These are phyloP conservation scores for Solanum habrochaites DNA, from an alignment of 257 asterid species.

Conservation along the genomic window DNA sequence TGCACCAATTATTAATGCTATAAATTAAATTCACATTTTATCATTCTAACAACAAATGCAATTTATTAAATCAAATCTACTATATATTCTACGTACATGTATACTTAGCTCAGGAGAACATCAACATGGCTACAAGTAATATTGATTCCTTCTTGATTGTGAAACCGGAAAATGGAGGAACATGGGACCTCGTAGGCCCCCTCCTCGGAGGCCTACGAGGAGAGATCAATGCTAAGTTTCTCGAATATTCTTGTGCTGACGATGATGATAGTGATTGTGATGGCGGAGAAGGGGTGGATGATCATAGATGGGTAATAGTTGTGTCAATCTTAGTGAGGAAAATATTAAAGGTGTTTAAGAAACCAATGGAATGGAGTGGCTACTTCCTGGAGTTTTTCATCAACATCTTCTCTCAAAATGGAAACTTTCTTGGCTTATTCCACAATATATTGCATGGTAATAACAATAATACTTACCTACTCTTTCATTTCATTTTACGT, in stretches of 20 bases:
- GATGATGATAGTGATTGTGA: background rate
- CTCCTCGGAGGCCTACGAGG: conserved; percentile 20
- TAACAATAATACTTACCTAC: background rate
- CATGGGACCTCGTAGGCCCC: conserved; percentile 48
- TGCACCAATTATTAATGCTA: background rate
- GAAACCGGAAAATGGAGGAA: conserved; percentile 54
- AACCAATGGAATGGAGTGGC: conserved; percentile 75
- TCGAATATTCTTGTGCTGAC: conserved; percentile 1
- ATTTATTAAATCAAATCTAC: background rate
- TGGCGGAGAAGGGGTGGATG: conserved; percentile 13
- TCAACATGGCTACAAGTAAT: background rate
- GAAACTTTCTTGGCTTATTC: conserved; percentile 40
- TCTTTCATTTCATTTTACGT: background rate
- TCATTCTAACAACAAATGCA: background rate
- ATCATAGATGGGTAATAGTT: conserved; percentile 68
- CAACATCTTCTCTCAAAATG: conserved; percentile 63
- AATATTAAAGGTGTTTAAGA: conserved; percentile 33
- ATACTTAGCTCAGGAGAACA: background rate
- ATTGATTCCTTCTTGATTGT: conserved; percentile 35
- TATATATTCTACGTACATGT: background rate
- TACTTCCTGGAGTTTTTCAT: conserved; percentile 56
- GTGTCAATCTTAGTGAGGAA: conserved; percentile 65
- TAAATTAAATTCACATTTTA: background rate
- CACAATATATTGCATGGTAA: conserved; percentile 44
- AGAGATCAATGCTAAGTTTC: conserved; percentile 42